phyloP scores from a whole-genome alignment of 805 yeast species.

The Torulaspora franciscae region DNA sequence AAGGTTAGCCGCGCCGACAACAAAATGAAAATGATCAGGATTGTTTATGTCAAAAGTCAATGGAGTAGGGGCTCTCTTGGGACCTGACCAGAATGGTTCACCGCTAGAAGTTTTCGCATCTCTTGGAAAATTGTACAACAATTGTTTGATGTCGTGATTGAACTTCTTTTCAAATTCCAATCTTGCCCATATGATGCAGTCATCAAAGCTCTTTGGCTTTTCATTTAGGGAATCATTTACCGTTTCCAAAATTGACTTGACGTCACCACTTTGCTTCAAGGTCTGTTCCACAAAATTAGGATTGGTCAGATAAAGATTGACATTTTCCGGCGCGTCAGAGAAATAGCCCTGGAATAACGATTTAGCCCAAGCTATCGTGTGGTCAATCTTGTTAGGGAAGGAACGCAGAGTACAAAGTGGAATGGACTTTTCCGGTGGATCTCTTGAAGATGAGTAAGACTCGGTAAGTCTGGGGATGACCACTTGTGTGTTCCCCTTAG shows the following conservation, averaged over 20 bases:
- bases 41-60: conserved; percentile 69
- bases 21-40: conserved; percentile 73
- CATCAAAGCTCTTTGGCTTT: conserved; percentile 86
- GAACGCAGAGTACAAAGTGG: conserved; percentile 96
- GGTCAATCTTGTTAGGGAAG: conserved; percentile 97
- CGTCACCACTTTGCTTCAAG: conserved; percentile 87
- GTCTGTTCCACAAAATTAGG: conserved; percentile 90
- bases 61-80: conserved; percentile 94
- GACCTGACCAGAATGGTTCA: conserved; percentile 95
- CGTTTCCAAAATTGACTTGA: conserved; percentile 78
- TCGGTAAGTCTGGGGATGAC: conserved; percentile 91
- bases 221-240: conserved; percentile 67
- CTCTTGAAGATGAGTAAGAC: conserved; percentile 92
- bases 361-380: conserved; percentile 99
- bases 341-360: conserved; percentile 89
- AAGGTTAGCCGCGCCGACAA: conserved; percentile 85
- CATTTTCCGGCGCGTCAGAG: conserved; percentile 87
- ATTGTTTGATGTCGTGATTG: conserved; percentile 81
- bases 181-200: conserved; percentile 95
- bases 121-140: conserved; percentile 88
- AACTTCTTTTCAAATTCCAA: conserved; percentile 79
- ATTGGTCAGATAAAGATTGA: conserved; percentile 82
- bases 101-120: conserved; percentile 90
- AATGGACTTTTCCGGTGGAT: conserved; percentile 97
- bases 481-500: conserved; percentile 97